Evolutionary conservation across 2,329 filamentous ascomycete species (phyloP).

Genomic region (Chaetomium sp.): DNA sequence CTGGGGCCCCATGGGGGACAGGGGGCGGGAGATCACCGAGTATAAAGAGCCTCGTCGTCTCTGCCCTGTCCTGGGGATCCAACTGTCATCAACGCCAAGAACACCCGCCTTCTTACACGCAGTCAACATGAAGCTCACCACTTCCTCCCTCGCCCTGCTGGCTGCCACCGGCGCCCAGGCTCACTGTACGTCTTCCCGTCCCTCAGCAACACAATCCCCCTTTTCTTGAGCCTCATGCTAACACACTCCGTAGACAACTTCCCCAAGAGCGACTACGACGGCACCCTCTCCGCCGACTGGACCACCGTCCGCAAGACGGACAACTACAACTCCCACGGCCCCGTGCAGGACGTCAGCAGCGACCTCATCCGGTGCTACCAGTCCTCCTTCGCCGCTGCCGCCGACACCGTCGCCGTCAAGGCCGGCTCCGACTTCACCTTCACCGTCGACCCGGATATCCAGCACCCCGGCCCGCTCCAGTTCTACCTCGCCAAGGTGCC

Average conservation of each 20-base stretch:
- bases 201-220: background rate
- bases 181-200: constrained; percentile 18
- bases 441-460: constrained; percentile 33
- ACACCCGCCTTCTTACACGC: background rate
- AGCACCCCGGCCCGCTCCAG: constrained; percentile 35
- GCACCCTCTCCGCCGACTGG: constrained; percentile 26
- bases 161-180: constrained; percentile 21
- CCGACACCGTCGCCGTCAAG: constrained; percentile 31
- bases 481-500: constrained; percentile 38
- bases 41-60: constrained; percentile 2
- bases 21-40: constrained; percentile 5
- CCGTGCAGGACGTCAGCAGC: constrained; percentile 35
- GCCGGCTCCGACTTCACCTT: constrained; percentile 37
- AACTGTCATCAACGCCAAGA: too few species aligned
- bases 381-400: constrained; percentile 27
- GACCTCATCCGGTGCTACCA: constrained; percentile 38
- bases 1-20: too few species aligned
- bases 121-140: constrained; percentile 22
- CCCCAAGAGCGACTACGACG: constrained; percentile 17
- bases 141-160: constrained; percentile 15
- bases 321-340: constrained; percentile 38
- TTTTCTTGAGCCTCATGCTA: background rate
- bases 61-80: background rate
- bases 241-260: constrained; percentile 21
- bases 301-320: constrained; percentile 35